Conservation (phyloP, 2,329 filamentous ascomycete species). For the Bipolaris bicolor region DNA sequence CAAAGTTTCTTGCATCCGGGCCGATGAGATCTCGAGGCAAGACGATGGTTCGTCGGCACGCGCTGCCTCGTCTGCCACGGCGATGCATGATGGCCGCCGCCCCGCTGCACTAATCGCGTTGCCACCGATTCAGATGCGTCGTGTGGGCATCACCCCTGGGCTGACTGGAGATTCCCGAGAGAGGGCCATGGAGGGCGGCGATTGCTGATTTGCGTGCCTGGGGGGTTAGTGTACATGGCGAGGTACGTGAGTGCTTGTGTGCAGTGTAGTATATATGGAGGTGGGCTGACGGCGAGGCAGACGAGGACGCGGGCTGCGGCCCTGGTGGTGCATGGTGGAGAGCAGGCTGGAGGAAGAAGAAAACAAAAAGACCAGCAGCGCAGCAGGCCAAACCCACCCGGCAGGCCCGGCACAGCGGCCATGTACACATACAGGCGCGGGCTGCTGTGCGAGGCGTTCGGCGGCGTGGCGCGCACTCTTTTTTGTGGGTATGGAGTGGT, state of each 20-base stretch:
- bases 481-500: conserved; percentile 3
- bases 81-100: conserved; percentile 17
- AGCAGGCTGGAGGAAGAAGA: too few species aligned
- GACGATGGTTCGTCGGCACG: conserved; percentile 20
- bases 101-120: conserved; percentile 23
- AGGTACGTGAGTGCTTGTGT: too few species aligned
- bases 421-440: too few species aligned
- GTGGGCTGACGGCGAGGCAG: neutral
- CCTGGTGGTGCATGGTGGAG: too few species aligned
- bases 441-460: conserved; percentile 4
- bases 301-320: too few species aligned
- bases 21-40: conserved; percentile 17
- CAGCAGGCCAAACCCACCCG: too few species aligned
- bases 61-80: conserved; percentile 9
- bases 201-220: conserved; percentile 1
- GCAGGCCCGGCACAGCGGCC: too few species aligned
- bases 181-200: conserved; percentile 6
- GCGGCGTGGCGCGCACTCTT: conserved; percentile 17
- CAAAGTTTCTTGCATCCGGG: conserved; percentile 9
- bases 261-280: too few species aligned
- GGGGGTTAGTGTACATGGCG: neutral
- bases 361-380: too few species aligned
- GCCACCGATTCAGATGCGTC: conserved; percentile 24
- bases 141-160: conserved; percentile 11
- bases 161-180: conserved; percentile 23